Evolutionary conservation across 495 filamentous ascomycete species (phyloP), one percentile per base, ranked within the genome.

Genomic region (Chlorociboria aeruginascens): DNA sequence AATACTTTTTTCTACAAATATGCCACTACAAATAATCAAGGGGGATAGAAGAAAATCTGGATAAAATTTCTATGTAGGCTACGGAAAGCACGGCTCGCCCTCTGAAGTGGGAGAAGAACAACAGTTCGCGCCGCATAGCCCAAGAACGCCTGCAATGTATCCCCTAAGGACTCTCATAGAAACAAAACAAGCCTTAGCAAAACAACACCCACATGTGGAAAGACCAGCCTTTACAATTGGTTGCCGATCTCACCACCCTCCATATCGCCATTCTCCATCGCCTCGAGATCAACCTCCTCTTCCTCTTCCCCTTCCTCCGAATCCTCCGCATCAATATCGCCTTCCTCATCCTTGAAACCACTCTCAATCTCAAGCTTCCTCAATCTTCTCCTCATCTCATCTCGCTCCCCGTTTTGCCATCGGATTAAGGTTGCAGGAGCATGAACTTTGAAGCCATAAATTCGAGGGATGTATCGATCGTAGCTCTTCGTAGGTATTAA

Each of bases 401-500:
- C 83, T 42, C 88, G 74, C 61, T 82, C 73, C 39, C 63, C 69
- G 54, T 89, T 81, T 69, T 98, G 92, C 92, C 89, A 98, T 51
- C 92, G 77, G 38, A 83, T 80, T 52, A 98, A 66, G 4, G 92
- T 86, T 1, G 92, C 92, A 20, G 80, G 76, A 2, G 89, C 85
- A 67, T 97, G 92, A 7, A 96, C 87, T 56, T 84, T 86, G 72
- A 98, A 98, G 12, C 92, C 92, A 65, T 88, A 98, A 40, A 94
- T 82, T 38, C 82, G 75, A 12, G 93, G 93, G 43, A 87, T 77
- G 63, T 95, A 95, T 40, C 90, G 76, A 46, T 88, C 82, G 46
- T 78, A 70, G 62, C 74, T 85, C 76, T 97, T 97, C 53, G 78
- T 70, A 6, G 92, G 90, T 35, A 92, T 76, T 37, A 97, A 66